Evolutionary conservation across 148 eudicot species (phyloP).

Genomic region (Rhododendron henanense): DNA sequence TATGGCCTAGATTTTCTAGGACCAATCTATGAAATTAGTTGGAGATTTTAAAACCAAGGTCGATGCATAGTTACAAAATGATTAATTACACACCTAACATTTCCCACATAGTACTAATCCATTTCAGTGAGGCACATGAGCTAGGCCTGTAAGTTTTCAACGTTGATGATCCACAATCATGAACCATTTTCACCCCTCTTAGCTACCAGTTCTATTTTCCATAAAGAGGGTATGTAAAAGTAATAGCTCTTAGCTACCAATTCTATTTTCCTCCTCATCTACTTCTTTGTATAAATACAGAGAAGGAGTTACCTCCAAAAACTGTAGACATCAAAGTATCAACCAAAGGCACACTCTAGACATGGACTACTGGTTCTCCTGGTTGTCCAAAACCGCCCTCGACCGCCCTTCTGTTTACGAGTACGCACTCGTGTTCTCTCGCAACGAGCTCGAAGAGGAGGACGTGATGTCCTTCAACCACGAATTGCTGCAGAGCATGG

Average conservation of each 20-base stretch:
- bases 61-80: background rate
- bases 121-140: background rate
- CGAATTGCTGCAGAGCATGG: constrained; percentile 42
- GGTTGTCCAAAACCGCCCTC: constrained; percentile 34
- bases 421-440: constrained; percentile 24
- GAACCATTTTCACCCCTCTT: background rate
- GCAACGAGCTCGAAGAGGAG: constrained; percentile 34
- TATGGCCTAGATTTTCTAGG: background rate
- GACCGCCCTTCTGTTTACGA: constrained; percentile 22
- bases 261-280: background rate
- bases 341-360: background rate
- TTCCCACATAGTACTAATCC: background rate
- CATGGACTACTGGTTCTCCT: constrained; percentile 42
- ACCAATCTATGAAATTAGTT: background rate
- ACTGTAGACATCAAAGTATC: background rate
- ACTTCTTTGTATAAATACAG: background rate
- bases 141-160: background rate
- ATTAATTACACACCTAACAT: background rate
- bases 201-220: background rate
- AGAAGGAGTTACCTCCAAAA: background rate
- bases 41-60: background rate
- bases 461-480: constrained; percentile 37
- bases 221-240: background rate
- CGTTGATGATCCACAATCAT: background rate
- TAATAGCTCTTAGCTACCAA: background rate